Conservation (phyloP, 1,284 basidiomycete species). For the Microbotryomycetes sp. region DNA sequence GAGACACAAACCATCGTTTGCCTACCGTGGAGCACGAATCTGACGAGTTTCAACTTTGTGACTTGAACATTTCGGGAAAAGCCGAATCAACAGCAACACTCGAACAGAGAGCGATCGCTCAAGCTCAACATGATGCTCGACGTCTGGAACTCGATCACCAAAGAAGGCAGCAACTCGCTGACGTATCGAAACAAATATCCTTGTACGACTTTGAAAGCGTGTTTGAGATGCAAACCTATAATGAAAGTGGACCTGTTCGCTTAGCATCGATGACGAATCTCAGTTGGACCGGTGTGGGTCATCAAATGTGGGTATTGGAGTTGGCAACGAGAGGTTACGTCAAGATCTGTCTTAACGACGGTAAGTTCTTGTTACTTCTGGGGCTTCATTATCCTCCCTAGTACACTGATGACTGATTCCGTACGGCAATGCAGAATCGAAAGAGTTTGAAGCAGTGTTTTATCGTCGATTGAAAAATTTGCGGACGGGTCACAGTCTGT, state of each 20-base stretch:
- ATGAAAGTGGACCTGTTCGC: neutral
- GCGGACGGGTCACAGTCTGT: neutral
- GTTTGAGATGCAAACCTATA: neutral
- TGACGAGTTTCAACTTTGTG: no score
- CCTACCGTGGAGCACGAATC: no score
- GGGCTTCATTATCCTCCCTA: constrained; percentile 29
- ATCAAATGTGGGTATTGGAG: constrained; percentile 67
- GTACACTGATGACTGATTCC: neutral
- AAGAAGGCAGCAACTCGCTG: neutral
- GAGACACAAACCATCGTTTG: neutral
- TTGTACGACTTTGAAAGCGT: neutral
- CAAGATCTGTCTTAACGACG: constrained; percentile 47
- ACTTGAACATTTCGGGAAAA: neutral
- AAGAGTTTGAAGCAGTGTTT: neutral
- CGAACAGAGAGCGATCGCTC: neutral
- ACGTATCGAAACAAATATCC: neutral
- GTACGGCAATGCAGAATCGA: neutral
- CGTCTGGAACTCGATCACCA: constrained; percentile 14
- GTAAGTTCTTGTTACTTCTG: constrained; percentile 24
- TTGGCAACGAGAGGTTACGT: constrained; percentile 68
- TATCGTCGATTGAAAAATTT: neutral
- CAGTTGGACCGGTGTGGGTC: constrained; percentile 79
- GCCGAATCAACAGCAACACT: neutral
- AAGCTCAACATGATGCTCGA: constrained; percentile 17
- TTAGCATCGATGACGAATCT: constrained; percentile 33